Percentiles rank a stretch among this genome's conserved stretches.
These are phyloP conservation scores for Ophiostoma novo-ulmi DNA, from an alignment of 2,329 filamentous ascomycete genomes.

Conservation along the genomic window DNA sequence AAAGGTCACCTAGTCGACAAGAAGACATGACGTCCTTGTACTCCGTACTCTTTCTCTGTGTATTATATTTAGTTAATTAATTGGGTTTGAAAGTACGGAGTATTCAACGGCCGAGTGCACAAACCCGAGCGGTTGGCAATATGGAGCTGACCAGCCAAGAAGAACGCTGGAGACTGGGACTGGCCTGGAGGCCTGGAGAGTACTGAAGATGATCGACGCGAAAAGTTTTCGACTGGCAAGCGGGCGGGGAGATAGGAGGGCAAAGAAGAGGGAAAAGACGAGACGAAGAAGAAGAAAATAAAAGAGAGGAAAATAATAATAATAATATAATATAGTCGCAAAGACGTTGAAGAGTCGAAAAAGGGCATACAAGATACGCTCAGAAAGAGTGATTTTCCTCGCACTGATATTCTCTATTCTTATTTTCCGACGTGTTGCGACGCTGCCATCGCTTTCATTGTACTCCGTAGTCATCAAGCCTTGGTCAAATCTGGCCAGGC, in stretches of 20 bases:
- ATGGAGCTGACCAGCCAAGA: not conserved
- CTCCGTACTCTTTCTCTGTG: no score
- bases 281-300: no score
- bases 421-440: constrained; percentile 10
- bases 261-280: no score
- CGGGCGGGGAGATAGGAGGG: not conserved
- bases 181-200: not conserved
- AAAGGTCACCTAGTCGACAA: not conserved
- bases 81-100: no score
- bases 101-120: not conserved
- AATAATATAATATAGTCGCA: not conserved
- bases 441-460: not conserved
- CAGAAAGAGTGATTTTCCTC: not conserved
- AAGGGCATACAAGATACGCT: not conserved
- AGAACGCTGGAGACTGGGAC: not conserved
- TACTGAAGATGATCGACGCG: constrained; percentile 2
- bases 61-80: no score
- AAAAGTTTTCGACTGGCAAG: not conserved
- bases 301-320: not conserved
- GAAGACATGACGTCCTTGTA: no score
- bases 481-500: no score
- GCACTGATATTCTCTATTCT: not conserved
- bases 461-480: no score
- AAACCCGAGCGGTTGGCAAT: constrained; percentile 6
- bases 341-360: no score